Conservation (phyloP, 495 filamentous ascomycete genomes). For the Penicillium soppii region DNA sequence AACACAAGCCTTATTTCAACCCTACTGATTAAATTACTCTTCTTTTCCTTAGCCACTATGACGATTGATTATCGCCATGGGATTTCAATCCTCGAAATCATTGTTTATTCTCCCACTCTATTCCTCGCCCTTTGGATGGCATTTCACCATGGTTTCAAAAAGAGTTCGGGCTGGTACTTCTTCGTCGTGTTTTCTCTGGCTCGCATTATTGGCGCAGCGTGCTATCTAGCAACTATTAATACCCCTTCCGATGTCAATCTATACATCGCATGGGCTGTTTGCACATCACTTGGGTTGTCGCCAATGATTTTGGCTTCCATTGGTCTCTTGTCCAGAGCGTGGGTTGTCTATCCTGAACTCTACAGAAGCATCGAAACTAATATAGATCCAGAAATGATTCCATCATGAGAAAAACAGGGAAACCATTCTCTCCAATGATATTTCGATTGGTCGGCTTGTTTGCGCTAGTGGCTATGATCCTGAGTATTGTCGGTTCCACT, state of each 20-base stretch:
- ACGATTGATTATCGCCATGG: constrained; percentile 27
- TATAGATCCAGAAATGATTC: constrained; percentile 17
- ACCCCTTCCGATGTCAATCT: constrained; percentile 18
- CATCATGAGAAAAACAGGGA: constrained; percentile 16
- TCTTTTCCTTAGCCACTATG: neutral
- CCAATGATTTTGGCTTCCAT: constrained; percentile 19
- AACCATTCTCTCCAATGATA: constrained; percentile 16
- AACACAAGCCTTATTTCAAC: neutral
- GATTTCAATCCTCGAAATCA: constrained; percentile 35
- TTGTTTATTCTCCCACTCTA: constrained; percentile 33
- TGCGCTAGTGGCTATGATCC: constrained; percentile 16
- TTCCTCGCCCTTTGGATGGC: constrained; percentile 31
- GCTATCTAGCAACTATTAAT: constrained; percentile 37
- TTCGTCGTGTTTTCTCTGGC: constrained; percentile 37
- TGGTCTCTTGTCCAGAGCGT: constrained; percentile 22
- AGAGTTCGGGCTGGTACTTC: constrained; percentile 34
- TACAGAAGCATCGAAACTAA: neutral
- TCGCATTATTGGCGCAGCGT: constrained; percentile 33
- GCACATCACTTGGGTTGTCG: constrained; percentile 24
- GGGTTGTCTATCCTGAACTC: neutral
- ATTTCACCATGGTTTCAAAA: constrained; percentile 39
- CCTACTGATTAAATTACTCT: neutral
- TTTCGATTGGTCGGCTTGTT: constrained; percentile 22
- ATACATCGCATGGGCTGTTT: constrained; percentile 23
- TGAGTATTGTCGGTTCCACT: constrained; percentile 17